Percentiles rank a stretch among this genome's conserved stretches.
Evolutionary conservation across 1,284 basidiomycete species (phyloP).

Genomic region (Kwoniella shivajii): DNA sequence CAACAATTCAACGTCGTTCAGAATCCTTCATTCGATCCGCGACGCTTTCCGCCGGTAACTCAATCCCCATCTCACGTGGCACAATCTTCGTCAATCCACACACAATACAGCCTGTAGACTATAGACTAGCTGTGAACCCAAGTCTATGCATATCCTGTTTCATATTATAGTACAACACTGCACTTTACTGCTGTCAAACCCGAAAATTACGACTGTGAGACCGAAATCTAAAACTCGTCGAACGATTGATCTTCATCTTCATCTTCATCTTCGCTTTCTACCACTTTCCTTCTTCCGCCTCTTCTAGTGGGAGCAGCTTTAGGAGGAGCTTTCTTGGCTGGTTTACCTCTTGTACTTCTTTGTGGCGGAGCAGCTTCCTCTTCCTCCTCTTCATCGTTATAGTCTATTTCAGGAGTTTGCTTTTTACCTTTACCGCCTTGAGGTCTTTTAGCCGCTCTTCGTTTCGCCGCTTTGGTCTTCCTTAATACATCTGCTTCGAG

Average conservation of each 20-base stretch:
- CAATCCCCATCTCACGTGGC: too few species aligned
- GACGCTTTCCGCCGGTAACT: too few species aligned
- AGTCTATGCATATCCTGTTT: too few species aligned
- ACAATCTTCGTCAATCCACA: too few species aligned
- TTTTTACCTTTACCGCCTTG: slow-evolving; percentile 15
- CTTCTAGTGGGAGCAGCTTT: slow-evolving; percentile 19
- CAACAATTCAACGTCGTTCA: too few species aligned
- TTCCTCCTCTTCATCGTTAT: slow-evolving; percentile 23
- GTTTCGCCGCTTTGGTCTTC: slow-evolving; percentile 77
- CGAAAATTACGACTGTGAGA: background rate
- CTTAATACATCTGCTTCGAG: slow-evolving; percentile 79
- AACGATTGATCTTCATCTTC: slow-evolving; percentile 11
- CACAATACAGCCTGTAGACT: too few species aligned
- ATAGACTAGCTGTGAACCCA: too few species aligned
- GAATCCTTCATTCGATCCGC: too few species aligned
- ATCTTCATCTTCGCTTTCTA: slow-evolving; percentile 16
- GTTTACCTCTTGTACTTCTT: slow-evolving; percentile 8
- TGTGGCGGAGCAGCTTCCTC: slow-evolving; percentile 4
- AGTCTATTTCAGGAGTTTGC: slow-evolving; percentile 15
- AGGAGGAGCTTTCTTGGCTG: slow-evolving; percentile 16
- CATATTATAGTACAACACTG: too few species aligned
- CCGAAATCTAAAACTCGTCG: background rate
- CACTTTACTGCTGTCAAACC: too few species aligned
- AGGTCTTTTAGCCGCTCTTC: slow-evolving; percentile 56
- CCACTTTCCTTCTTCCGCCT: slow-evolving; percentile 20